phyloP scores from a whole-genome alignment of 345 rosid species.

The Eutrema yunnanense region DNA sequence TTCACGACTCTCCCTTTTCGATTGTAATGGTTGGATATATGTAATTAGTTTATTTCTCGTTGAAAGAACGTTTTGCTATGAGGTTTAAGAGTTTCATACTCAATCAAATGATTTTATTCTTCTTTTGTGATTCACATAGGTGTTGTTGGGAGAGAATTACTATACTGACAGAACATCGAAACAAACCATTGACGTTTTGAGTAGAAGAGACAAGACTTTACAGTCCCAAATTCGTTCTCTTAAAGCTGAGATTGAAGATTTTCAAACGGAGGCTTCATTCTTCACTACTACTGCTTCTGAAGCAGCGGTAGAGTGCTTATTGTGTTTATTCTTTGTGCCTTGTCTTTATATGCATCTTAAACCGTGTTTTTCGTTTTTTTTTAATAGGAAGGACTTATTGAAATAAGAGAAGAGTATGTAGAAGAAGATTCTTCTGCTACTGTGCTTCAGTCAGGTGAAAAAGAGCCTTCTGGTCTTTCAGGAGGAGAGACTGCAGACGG shows the following conservation, averaged over 20 bases:
- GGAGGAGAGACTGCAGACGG: constrained; percentile 29
- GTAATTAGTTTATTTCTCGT: neutral
- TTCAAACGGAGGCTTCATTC: constrained; percentile 71
- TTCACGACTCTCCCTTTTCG: neutral
- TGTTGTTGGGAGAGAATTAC: constrained; percentile 79
- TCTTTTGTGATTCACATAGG: constrained; percentile 32
- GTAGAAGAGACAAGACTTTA: constrained; percentile 67
- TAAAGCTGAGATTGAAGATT: constrained; percentile 66
- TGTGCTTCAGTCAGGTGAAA: neutral
- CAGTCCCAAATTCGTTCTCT: constrained; percentile 54
- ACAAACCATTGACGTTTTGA: constrained; percentile 72
- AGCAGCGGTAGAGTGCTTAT: constrained; percentile 39
- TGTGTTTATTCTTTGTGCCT: neutral
- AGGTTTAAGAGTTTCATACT: neutral
- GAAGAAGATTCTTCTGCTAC: constrained; percentile 26
- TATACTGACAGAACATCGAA: constrained; percentile 67
- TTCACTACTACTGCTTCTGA: constrained; percentile 74
- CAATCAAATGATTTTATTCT: neutral
- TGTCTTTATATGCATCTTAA: neutral
- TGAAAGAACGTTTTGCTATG: neutral
- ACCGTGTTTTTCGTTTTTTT: neutral
- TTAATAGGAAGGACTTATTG: constrained; percentile 78
- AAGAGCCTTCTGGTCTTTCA: constrained; percentile 5
- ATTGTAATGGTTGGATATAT: neutral
- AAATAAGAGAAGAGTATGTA: constrained; percentile 78